Evolutionary conservation across 2,329 filamentous ascomycete genomes (phyloP), one percentile per base, ranked within the genome.

Genomic region (Pyricularia sp.): DNA sequence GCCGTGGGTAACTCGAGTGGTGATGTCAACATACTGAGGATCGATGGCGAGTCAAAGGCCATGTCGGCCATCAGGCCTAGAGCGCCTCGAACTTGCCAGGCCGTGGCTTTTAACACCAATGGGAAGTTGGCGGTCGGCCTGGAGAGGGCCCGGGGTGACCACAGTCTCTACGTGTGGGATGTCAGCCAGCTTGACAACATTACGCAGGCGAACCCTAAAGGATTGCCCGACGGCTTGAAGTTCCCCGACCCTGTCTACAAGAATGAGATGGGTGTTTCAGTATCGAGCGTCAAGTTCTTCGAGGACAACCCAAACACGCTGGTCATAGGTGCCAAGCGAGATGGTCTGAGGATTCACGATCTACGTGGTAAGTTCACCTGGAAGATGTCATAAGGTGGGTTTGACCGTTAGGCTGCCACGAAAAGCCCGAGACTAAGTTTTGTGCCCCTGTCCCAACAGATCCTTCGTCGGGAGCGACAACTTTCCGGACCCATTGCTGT

Each of bases 281-380:
- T 95, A 28, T 92, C 90, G 1, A 94, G 91, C 74, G 88, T 94
- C 73, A 89, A 91, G 74, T 96, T 94, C 81, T 94, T 94, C 70
- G 86, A 91, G 70, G 87, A 91, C 72, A 90, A 89, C 71, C 91
- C 92, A 10, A 87, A 92, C 71, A 91, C 90, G 26, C 80, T 95
- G 12, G 87, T 94, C 31, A 89, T 90, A 31, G 92, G 91, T 0
- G 90, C 94, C 66, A 92, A 92, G 72, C 87, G 90, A 63, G 87
- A 92, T 72, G 91, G 89, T 55, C 84, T 95, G 64, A 84, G 91
- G 20, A 86, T 94, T 31, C 92, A 93, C 73, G 92, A 95, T 78
- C 82, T 96, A 67, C 83, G 92, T 83, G 91, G 90, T 92, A 79
- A 73, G 76, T 70, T 33, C 67, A 28, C 59, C 14, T 63, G 2